Percentiles rank a stretch among this genome's conserved stretches.
phyloP scores from a whole-genome alignment of 2,329 filamentous ascomycete genomes.

The Aspergillus nomiae region DNA sequence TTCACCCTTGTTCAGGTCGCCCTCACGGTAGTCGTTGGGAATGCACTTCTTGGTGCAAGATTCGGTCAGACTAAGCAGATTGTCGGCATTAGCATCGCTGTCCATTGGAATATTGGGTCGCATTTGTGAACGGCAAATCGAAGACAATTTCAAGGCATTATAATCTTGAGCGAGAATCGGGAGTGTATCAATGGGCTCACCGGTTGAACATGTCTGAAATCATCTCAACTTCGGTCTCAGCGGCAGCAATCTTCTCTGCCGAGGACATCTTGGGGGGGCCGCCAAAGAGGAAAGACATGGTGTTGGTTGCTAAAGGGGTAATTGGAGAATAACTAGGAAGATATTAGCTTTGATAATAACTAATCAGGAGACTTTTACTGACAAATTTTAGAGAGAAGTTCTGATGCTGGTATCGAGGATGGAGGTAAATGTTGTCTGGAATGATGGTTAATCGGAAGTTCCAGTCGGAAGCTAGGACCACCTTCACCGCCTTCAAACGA shows the following conservation, averaged over 20 bases:
- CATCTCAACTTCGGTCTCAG: constrained; percentile 97
- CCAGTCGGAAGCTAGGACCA: constrained; percentile 32
- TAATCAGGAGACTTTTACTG: neutral
- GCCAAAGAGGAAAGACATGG: constrained; percentile 74
- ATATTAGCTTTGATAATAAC: neutral
- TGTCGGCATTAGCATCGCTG: neutral
- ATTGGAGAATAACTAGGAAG: neutral
- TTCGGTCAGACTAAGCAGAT: constrained; percentile 69
- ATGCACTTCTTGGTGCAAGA: constrained; percentile 95
- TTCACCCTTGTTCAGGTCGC: constrained; percentile 98
- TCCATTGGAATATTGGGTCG: neutral
- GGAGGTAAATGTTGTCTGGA: constrained; percentile 7
- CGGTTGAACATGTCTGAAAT: constrained; percentile 97
- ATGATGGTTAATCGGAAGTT: constrained; percentile 27
- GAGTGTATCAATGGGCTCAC: constrained; percentile 53
- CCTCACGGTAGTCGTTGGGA: constrained; percentile 88
- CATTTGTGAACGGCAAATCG: neutral
- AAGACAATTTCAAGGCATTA: neutral
- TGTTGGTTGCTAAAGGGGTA: constrained; percentile 27
- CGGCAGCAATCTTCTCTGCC: constrained; percentile 94
- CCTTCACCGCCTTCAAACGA: constrained; percentile 22
- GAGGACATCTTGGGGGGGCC: constrained; percentile 81
- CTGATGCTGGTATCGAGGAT: constrained; percentile 6
- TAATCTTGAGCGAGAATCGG: too few species aligned
- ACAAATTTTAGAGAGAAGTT: neutral